Evolutionary conservation across 2,329 filamentous ascomycete species (phyloP).

Genomic region (Fusarium verticillioides): DNA sequence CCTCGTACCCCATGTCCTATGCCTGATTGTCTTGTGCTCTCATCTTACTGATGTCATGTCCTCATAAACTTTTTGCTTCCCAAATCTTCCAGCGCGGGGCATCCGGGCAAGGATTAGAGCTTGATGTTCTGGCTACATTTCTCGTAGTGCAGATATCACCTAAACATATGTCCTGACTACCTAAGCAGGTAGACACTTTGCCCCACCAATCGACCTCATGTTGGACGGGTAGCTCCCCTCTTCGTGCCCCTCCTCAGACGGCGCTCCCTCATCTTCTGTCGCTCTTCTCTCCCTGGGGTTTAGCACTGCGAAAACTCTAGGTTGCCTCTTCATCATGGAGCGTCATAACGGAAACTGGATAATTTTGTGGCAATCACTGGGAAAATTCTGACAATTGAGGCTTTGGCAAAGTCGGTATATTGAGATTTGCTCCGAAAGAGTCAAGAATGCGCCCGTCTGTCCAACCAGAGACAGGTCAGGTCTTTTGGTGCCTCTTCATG

Average conservation of each 20-base stretch:
- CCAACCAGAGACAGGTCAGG: neutral
- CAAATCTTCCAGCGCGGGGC: conserved; percentile 49
- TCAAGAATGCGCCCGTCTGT: neutral
- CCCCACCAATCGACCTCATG: conserved; percentile 34
- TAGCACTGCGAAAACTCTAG: conserved; percentile 26
- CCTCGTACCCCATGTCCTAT: neutral
- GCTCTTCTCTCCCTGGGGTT: conserved; percentile 39
- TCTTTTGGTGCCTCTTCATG: conserved; percentile 12
- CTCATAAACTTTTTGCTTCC: conserved; percentile 37
- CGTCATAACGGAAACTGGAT: conserved; percentile 24
- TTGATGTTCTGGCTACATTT: conserved; percentile 35
- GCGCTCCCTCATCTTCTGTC: conserved; percentile 25
- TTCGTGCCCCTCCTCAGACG: conserved; percentile 36
- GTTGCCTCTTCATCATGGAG: conserved; percentile 27
- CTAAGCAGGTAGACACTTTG: conserved; percentile 4
- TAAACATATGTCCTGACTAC: conserved; percentile 15
- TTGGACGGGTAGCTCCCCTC: conserved; percentile 28
- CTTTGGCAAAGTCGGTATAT: neutral
- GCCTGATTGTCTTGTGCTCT: neutral
- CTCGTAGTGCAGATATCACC: rapidly evolving
- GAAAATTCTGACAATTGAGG: conserved; percentile 17
- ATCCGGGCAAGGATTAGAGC: conserved; percentile 27
- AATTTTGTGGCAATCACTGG: conserved; percentile 26
- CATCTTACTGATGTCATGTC: conserved; percentile 48
- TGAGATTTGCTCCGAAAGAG: neutral